Conservation (phyloP, 129 eudicot species). For the Arctium minus region DNA sequence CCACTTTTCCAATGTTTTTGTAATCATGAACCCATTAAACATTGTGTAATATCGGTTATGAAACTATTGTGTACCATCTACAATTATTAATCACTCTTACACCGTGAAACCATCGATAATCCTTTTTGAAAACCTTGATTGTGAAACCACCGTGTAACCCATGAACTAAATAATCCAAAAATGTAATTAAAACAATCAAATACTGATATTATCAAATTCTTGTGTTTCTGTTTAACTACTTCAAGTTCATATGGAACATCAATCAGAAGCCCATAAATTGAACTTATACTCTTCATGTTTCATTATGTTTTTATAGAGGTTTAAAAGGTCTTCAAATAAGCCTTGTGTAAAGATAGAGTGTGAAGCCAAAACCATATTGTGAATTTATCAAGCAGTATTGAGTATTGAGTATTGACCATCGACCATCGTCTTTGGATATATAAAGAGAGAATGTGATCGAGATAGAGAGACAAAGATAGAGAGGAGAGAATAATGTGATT, state of each 20-base stretch:
- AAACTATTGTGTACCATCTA: background rate
- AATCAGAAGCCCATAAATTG: background rate
- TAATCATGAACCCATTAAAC: background rate
- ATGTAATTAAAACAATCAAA: background rate
- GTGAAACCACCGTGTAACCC: background rate
- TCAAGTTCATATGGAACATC: background rate
- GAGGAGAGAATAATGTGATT: no score
- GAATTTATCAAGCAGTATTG: background rate
- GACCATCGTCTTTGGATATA: background rate
- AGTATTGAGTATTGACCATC: background rate
- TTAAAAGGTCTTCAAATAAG: background rate
- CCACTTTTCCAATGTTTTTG: background rate
- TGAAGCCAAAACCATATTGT: background rate
- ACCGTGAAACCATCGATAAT: background rate
- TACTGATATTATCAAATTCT: background rate
- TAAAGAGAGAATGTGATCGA: no score
- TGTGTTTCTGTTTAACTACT: background rate
- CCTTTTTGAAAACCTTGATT: no score
- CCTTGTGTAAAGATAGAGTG: background rate
- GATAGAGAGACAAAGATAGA: no score
- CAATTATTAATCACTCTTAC: background rate
- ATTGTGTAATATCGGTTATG: background rate
- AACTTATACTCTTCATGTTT: background rate
- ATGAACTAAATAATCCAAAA: background rate
- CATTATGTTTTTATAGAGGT: background rate